Conservation (phyloP, 768 basidiomycete species). For the Cystobasidiopsis lactophilus region DNA sequence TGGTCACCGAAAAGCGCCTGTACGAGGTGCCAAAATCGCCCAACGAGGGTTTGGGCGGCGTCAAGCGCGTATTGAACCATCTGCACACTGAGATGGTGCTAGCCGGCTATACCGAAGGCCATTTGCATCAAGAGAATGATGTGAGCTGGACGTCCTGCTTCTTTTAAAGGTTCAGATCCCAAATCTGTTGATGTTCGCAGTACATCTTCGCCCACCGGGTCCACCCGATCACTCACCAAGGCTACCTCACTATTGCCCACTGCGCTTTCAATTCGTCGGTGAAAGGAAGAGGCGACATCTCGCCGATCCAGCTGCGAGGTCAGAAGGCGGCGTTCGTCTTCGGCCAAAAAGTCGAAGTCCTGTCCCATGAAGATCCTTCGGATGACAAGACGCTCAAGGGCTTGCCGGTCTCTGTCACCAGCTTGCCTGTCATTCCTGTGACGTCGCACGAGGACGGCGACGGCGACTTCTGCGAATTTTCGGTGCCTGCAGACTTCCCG, state of each 20-base stretch:
- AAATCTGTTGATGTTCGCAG: conserved; percentile 27
- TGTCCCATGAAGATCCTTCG: conserved; percentile 33
- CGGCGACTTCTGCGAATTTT: conserved; percentile 52
- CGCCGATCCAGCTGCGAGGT: conserved; percentile 58
- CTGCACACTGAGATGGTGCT: conserved; percentile 79
- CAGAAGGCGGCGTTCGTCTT: conserved; percentile 59
- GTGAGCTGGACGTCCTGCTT: conserved; percentile 31
- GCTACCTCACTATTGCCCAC: conserved; percentile 76
- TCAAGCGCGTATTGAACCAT: conserved; percentile 52
- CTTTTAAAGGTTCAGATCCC: no score
- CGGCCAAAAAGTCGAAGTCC: conserved; percentile 51
- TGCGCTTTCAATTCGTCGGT: conserved; percentile 67
- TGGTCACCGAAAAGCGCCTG: conserved; percentile 58
- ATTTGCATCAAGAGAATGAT: conserved; percentile 90
- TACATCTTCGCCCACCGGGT: conserved; percentile 86
- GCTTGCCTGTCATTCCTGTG: conserved; percentile 36
- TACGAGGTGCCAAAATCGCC: conserved; percentile 44
- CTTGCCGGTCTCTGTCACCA: conserved; percentile 45
- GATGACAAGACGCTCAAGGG: conserved; percentile 42
- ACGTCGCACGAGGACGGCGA: conserved; percentile 36
- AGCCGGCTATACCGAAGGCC: conserved; percentile 69
- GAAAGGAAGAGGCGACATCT: conserved; percentile 56
- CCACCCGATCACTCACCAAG: conserved; percentile 70
- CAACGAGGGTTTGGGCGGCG: conserved; percentile 32
- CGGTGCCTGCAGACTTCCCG: conserved; percentile 74